Percentiles rank a stretch among this genome's conserved stretches.
Conservation (phyloP, 192 early-diverging fungal genomes). For the Backusella psychrophila region DNA sequence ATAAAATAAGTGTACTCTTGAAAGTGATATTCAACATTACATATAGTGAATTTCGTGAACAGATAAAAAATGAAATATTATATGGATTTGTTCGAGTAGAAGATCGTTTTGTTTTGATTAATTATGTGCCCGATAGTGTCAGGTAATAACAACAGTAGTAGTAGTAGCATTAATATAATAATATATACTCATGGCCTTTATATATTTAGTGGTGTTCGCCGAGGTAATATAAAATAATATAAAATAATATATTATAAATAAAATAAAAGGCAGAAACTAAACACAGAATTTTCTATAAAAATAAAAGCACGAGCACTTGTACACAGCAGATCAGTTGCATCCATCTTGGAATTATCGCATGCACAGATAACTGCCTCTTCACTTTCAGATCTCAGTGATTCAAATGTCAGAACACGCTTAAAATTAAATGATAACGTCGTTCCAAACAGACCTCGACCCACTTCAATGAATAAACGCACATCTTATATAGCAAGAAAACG, state of each 20-base stretch:
- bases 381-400: conserved; percentile 37
- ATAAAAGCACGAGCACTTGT: conserved; percentile 57
- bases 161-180: neutral
- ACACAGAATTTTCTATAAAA: neutral
- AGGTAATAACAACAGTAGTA: conserved; percentile 34
- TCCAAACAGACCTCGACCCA: conserved; percentile 22
- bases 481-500: conserved; percentile 15
- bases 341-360: conserved; percentile 49
- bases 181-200: neutral
- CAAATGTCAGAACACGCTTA: conserved; percentile 36
- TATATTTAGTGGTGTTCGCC: conserved; percentile 45
- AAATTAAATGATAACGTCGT: conserved; percentile 38
- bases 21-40: neutral
- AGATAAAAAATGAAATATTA: conserved; percentile 55
- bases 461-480: conserved; percentile 24
- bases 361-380: conserved; percentile 41
- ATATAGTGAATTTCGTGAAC: conserved; percentile 46
- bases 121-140: conserved; percentile 60
- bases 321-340: conserved; percentile 60
- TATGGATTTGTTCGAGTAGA: conserved; percentile 61
- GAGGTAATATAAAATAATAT: conserved; percentile 37
- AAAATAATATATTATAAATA: neutral
- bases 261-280: neutral
- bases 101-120: conserved; percentile 52
- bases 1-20: neutral